A percentile compares a stretch with the other conserved stretches of the same genome.
Evolutionary conservation across 306 rosid genomes (phyloP).

Genomic region (Castanospermum australe): DNA sequence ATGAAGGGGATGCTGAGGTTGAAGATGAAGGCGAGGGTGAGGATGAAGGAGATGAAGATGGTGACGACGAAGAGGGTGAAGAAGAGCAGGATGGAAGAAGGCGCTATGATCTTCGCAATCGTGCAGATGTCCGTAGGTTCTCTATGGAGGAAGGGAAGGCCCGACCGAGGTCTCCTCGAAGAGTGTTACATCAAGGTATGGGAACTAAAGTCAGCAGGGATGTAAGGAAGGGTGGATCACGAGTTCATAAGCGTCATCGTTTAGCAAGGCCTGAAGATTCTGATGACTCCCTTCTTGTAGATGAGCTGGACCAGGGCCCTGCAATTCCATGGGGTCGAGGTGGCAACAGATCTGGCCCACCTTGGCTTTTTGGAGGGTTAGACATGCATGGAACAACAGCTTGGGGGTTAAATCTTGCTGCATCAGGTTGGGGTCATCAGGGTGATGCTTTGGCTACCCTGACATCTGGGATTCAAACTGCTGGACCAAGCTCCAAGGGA

Average conservation of each 20-base stretch:
- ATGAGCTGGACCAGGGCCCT: conserved; percentile 95
- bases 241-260: conserved; percentile 94
- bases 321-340: conserved; percentile 91
- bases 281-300: conserved; percentile 97
- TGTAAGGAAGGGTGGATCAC: conserved; percentile 88
- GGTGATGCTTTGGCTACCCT: conserved; percentile 76
- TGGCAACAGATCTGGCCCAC: conserved; percentile 87
- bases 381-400: conserved; percentile 88
- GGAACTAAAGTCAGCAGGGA: conserved; percentile 86
- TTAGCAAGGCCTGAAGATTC: conserved; percentile 82
- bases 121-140: conserved; percentile 82
- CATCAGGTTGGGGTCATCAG: conserved; percentile 99
- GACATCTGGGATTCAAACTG: conserved; percentile 96
- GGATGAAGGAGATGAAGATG: conserved; percentile 62
- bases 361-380: conserved; percentile 94
- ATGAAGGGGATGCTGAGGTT: conserved; percentile 65
- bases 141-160: conserved; percentile 82
- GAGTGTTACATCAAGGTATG: conserved; percentile 93
- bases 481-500: conserved; percentile 99
- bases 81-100: conserved; percentile 93
- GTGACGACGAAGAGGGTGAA: conserved; percentile 77
- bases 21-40: conserved; percentile 59
- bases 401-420: conserved; percentile 91
- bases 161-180: conserved; percentile 82
- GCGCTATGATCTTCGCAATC: conserved; percentile 95